phyloP scores from a whole-genome alignment of 768 basidiomycete genomes.

The Leucosporidium yakuticum region DNA sequence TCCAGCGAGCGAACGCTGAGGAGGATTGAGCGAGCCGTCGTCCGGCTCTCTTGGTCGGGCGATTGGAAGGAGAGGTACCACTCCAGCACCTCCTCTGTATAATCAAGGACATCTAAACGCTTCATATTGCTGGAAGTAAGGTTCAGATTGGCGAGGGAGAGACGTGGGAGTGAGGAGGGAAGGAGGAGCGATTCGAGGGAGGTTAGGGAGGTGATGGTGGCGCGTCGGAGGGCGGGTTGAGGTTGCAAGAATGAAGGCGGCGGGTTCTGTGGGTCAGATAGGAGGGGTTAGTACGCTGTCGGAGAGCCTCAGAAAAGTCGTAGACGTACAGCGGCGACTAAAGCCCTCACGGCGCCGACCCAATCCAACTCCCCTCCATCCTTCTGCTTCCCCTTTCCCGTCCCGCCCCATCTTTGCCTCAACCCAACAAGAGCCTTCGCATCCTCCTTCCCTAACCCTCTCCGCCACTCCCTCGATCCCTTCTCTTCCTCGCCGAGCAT shows the following conservation, averaged over 20 bases:
- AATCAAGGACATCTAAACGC: not conserved
- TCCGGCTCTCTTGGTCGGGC: not conserved
- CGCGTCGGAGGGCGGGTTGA: not conserved
- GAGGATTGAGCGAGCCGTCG: not conserved
- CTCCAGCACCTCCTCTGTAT: not conserved
- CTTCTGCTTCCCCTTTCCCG: conserved; percentile 11
- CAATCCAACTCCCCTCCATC: conserved; percentile 8
- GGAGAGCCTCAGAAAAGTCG: no score
- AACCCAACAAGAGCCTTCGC: conserved; percentile 24
- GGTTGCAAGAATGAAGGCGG: not conserved
- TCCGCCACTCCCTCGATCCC: conserved; percentile 2
- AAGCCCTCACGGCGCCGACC: not conserved
- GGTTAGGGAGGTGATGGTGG: conserved; percentile 7
- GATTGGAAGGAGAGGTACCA: conserved; percentile 19
- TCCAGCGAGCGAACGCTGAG: conserved; percentile 8
- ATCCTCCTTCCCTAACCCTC: conserved; percentile 3
- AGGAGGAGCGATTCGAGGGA: conserved; percentile 25
- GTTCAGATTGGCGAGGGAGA: conserved; percentile 13
- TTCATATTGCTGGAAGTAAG: not conserved
- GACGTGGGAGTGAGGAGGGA: conserved; percentile 17
- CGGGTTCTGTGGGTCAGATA: conserved; percentile 14
- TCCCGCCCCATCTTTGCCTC: conserved; percentile 17
- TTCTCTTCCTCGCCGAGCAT: not conserved
- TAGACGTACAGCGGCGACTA: conserved; percentile 8
- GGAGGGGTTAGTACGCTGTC: no score